These are phyloP conservation scores for Piloderma croceum DNA, from an alignment of 768 basidiomycete species.

Conservation along the genomic window DNA sequence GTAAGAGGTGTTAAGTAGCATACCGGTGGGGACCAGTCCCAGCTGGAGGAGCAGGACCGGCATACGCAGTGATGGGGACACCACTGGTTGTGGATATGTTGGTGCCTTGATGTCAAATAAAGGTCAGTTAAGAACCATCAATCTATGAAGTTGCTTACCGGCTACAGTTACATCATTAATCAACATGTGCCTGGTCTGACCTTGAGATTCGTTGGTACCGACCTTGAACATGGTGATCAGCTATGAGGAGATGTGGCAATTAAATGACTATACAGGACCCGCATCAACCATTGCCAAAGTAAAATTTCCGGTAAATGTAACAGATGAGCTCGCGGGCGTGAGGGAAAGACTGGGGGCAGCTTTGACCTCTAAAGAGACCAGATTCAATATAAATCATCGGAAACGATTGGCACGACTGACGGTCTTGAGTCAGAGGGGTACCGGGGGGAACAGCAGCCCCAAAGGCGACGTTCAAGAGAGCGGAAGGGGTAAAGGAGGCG, in stretches of 20 bases:
- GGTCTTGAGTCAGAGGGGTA: constrained; percentile 48
- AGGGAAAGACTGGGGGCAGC: constrained; percentile 50
- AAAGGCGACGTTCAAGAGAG: constrained; percentile 50
- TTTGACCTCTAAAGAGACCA: constrained; percentile 45
- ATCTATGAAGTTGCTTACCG: constrained; percentile 23
- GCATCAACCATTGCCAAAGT: constrained; percentile 77
- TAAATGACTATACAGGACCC: too few relatives aligned
- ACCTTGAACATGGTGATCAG: too few relatives aligned
- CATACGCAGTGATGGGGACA: constrained; percentile 55
- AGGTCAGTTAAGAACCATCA: neutral
- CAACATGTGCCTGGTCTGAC: constrained; percentile 78
- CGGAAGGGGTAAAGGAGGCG: constrained; percentile 52
- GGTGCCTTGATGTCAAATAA: constrained; percentile 18
- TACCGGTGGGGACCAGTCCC: constrained; percentile 75
- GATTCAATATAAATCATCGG: neutral
- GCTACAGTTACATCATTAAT: constrained; percentile 55
- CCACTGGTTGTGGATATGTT: constrained; percentile 41
- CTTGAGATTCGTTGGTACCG: constrained; percentile 50
- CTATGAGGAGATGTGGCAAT: too few relatives aligned
- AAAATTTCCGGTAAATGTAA: constrained; percentile 43
- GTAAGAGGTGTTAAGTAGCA: constrained; percentile 5
- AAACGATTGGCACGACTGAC: constrained; percentile 34
- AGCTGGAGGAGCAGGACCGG: constrained; percentile 62
- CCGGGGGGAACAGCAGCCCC: constrained; percentile 49
- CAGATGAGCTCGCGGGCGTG: constrained; percentile 43